Base-by-base conservation (phyloP, 2,329 filamentous ascomycete genomes). In the Gnomoniopsis smithogilvyi region DNA sequence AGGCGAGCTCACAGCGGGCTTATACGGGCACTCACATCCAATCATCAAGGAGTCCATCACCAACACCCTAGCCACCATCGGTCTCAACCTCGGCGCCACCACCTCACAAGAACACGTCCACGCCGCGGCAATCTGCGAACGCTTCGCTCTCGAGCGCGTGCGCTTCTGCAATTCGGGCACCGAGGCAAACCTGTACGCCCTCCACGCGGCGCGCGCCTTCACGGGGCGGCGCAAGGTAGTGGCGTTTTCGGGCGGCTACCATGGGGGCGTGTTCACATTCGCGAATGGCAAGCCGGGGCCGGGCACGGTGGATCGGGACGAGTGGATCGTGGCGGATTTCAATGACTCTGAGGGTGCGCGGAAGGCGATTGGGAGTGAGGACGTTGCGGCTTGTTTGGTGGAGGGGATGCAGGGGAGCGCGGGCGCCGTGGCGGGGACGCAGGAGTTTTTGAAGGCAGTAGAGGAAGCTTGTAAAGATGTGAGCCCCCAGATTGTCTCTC, bases 81-180 rank as follows among this genome's bases (percentile, higher is more conserved):
- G 86, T 3, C 69, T 86, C 63, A 85, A 78, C 60, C 74, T 85
- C 17, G 83, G 86, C 6, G 79, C 75, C 0, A 79, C 80, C 1
- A 83, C 78, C 36, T 63, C 68, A 12, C 74, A 80, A 51, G 86
- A 89, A 69, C 71, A 74, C 10, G 64, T 74, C 17, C 73, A 84
- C 22, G 86, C 85, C 0, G 65, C 70, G 11, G 67, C 78, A n/a
- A 67, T 88, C n/a, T 80, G 77, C 58, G 65, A 71, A 11, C 76
- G 85, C 3, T 87, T 89, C 64, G 65, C 69, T 0, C 71, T 88
- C 6, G 83, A 85, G 7, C 74, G 77, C 14, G 71, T 88, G 3
- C 77, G 86, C 1, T 88, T 89, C 69, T 79, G 81, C 46, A 89
- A 88, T 69, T 86, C 83, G 0, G 86, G 86, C 2, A 89, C 86